These are phyloP conservation scores for Akanthomyces uredinophilus DNA, from an alignment of 2,329 filamentous ascomycete species.

Conservation along the genomic window DNA sequence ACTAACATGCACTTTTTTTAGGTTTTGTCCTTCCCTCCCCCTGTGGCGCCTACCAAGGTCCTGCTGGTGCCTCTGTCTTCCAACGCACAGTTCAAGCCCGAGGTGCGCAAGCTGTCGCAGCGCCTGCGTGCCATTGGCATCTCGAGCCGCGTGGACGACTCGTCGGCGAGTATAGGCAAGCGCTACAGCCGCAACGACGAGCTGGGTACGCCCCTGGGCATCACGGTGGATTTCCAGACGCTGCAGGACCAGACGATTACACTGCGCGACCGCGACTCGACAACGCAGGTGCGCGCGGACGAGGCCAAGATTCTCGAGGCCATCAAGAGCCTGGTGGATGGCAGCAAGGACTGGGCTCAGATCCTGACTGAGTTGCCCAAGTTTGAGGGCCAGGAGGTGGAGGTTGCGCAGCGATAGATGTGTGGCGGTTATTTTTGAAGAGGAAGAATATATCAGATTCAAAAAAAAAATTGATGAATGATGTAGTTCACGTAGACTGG, in stretches of 20 bases:
- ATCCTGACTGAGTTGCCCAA: slow-evolving; percentile 73
- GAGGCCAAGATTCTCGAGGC: slow-evolving; percentile 75
- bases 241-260: slow-evolving; percentile 83
- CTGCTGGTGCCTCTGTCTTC: slow-evolving; percentile 84
- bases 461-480: slow-evolving; percentile 17
- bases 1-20: slow-evolving; percentile 22
- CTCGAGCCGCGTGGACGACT: slow-evolving; percentile 84
- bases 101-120: slow-evolving; percentile 65
- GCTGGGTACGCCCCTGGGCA: slow-evolving; percentile 86
- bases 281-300: slow-evolving; percentile 80
- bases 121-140: slow-evolving; percentile 72
- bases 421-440: background rate
- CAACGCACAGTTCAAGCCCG: slow-evolving; percentile 75
- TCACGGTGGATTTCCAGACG: slow-evolving; percentile 95
- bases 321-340: slow-evolving; percentile 50
- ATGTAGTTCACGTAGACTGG: background rate
- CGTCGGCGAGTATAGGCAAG: slow-evolving; percentile 88
- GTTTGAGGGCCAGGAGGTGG: slow-evolving; percentile 72
- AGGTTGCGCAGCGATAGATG: slow-evolving; percentile 32
- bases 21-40: slow-evolving; percentile 51
- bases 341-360: slow-evolving; percentile 58
- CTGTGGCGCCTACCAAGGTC: slow-evolving; percentile 90
- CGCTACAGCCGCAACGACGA: slow-evolving; percentile 94
- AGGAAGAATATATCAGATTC: background rate
- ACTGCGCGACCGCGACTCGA: slow-evolving; percentile 84